Evolutionary conservation across 2,329 filamentous ascomycete species (phyloP).

Genomic region (Teratosphaeria pseudoeucalypti): DNA sequence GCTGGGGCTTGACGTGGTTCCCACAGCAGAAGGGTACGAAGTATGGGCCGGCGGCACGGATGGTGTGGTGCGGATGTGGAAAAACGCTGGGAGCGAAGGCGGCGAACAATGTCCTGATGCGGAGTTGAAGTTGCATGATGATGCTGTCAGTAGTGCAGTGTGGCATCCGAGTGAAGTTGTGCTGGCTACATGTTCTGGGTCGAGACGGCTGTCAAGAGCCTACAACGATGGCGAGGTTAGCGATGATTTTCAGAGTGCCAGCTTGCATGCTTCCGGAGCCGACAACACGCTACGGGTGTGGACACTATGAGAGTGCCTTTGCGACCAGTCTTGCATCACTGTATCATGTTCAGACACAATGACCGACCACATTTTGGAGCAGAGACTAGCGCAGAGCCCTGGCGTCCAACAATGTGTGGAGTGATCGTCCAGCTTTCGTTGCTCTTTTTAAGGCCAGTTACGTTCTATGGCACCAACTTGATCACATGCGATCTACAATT

Average conservation of each 20-base stretch:
- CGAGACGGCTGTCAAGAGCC: neutral
- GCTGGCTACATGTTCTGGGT: constrained; percentile 42
- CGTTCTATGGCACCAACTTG: too few relatives aligned
- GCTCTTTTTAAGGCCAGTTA: too few relatives aligned
- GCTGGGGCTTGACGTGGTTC: constrained; percentile 44
- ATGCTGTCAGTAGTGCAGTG: constrained; percentile 35
- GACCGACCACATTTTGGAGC: too few relatives aligned
- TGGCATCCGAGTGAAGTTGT: constrained; percentile 39
- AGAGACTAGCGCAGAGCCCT: too few relatives aligned
- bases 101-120: constrained; percentile 34
- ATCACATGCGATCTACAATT: too few relatives aligned
- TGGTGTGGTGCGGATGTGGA: constrained; percentile 40
- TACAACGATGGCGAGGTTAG: neutral
- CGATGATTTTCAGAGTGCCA: neutral
- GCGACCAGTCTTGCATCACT: too few relatives aligned
- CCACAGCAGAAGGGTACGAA: constrained; percentile 34
- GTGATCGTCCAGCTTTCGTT: neutral
- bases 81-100: constrained; percentile 31
- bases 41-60: constrained; percentile 51
- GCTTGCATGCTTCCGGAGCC: neutral
- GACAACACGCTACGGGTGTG: neutral
- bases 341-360: too few relatives aligned
- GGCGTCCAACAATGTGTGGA: too few relatives aligned
- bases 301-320: neutral
- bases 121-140: constrained; percentile 34